Percentiles rank a stretch among this genome's conserved stretches.
These are phyloP conservation scores for apple (Malus domestica) DNA, from an alignment of 306 rosid species.

Conservation along the genomic window DNA sequence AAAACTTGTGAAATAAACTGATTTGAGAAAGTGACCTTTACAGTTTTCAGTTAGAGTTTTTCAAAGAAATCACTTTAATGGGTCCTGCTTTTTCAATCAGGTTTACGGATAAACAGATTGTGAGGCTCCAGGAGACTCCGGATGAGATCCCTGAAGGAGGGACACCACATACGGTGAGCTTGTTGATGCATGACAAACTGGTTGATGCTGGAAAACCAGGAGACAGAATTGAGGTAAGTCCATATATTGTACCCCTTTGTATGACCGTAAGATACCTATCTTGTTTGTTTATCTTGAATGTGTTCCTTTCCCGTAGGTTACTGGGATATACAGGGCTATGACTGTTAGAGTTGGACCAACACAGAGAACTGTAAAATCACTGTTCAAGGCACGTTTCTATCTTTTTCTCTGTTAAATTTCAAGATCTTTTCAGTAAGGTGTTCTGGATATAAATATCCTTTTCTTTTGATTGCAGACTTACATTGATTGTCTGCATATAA, in stretches of 20 bases:
- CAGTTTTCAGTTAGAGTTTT: not conserved
- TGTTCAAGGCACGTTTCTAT: slow-evolving; percentile 57
- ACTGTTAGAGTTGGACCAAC: slow-evolving; percentile 89
- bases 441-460: not conserved
- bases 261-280: not conserved
- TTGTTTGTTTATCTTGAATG: slow-evolving; percentile 6
- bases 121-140: slow-evolving; percentile 95
- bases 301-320: slow-evolving; percentile 49
- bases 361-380: slow-evolving; percentile 91
- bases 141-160: slow-evolving; percentile 99
- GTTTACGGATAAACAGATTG: slow-evolving; percentile 92
- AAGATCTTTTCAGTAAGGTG: not conserved
- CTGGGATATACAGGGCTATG: slow-evolving; percentile 97
- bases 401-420: slow-evolving; percentile 4
- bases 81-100: slow-evolving; percentile 32
- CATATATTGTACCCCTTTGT: not conserved
- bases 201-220: slow-evolving; percentile 96
- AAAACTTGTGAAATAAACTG: not conserved
- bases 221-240: slow-evolving; percentile 88
- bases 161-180: slow-evolving; percentile 93
- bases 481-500: slow-evolving; percentile 89
- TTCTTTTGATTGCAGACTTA: slow-evolving; percentile 60
- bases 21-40: not conserved
- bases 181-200: slow-evolving; percentile 91
- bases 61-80: slow-evolving; percentile 2